phyloP scores from a whole-genome alignment of 768 basidiomycete species.

The Omphalotus guepiniiformis region DNA sequence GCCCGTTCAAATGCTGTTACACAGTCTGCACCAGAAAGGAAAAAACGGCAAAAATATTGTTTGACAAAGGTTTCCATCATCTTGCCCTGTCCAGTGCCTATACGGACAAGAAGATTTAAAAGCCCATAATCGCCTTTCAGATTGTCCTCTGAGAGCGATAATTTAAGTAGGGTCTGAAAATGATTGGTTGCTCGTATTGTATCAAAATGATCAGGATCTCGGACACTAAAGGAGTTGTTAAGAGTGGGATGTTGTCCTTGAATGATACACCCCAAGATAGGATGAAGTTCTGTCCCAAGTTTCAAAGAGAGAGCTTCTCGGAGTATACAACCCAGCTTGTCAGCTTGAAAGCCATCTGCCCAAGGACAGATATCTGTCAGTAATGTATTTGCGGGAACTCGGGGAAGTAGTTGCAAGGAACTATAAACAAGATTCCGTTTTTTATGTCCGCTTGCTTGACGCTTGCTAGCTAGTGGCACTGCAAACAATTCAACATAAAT shows the following conservation, averaged over 20 bases:
- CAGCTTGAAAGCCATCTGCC: not conserved
- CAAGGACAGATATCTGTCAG: not conserved
- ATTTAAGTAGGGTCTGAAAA: not conserved
- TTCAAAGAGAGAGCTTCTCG: not conserved
- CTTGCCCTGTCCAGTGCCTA: slow-evolving; percentile 13
- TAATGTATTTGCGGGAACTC: not conserved
- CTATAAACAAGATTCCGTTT: not conserved
- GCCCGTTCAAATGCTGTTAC: not conserved
- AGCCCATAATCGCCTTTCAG: not conserved
- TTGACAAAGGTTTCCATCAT: slow-evolving; percentile 6
- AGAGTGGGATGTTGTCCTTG: not conserved
- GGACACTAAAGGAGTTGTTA: not conserved
- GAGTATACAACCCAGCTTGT: not conserved
- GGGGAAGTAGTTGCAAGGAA: not conserved
- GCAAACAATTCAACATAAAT: too few relatives aligned
- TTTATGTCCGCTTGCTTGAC: too few relatives aligned
- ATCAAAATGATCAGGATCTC: slow-evolving; percentile 9
- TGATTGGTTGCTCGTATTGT: slow-evolving; percentile 1
- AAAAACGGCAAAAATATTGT: not conserved
- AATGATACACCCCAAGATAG: not conserved
- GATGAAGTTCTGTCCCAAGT: not conserved
- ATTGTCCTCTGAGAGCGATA: not conserved
- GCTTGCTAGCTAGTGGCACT: too few relatives aligned
- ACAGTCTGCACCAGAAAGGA: not conserved
- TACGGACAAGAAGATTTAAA: slow-evolving; percentile 8